These are phyloP conservation scores for Pulveroboletus sp. DNA, from an alignment of 768 basidiomycete species.

Conservation along the genomic window DNA sequence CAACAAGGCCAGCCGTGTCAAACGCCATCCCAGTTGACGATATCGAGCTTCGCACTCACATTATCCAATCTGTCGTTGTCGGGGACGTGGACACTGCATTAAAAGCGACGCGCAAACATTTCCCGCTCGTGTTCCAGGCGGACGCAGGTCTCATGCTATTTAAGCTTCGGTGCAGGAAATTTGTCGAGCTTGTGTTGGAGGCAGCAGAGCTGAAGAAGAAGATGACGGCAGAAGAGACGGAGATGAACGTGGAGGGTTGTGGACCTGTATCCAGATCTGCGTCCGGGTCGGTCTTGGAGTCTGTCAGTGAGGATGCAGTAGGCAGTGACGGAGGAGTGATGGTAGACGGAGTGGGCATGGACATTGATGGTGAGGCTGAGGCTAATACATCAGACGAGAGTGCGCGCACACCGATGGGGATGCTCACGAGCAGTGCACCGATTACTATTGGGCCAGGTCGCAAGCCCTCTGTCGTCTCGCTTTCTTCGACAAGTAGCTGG, in stretches of 20 bases:
- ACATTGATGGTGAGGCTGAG: constrained; percentile 37
- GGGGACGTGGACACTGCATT: constrained; percentile 74
- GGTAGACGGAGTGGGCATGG: constrained; percentile 53
- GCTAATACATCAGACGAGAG: constrained; percentile 22
- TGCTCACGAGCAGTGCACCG: constrained; percentile 20
- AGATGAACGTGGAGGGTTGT: constrained; percentile 26
- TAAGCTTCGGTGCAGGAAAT: constrained; percentile 79
- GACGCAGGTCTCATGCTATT: constrained; percentile 72
- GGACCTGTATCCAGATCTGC: constrained; percentile 23
- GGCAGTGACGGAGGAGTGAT: constrained; percentile 40
- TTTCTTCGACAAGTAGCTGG: constrained; percentile 23
- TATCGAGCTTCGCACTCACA: constrained; percentile 63
- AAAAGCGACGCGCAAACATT: constrained; percentile 46
- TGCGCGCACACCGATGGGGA: constrained; percentile 7
- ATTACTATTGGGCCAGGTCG: constrained; percentile 30
- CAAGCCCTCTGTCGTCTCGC: constrained; percentile 26
- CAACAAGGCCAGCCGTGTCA: constrained; percentile 10
- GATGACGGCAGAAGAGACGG: constrained; percentile 41
- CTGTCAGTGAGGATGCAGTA: constrained; percentile 32
- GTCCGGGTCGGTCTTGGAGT: constrained; percentile 23
- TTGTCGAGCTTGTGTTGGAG: constrained; percentile 75
- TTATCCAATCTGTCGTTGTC: constrained; percentile 60
- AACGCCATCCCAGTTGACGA: constrained; percentile 39
- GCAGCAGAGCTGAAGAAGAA: constrained; percentile 66
- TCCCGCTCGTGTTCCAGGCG: constrained; percentile 60